Percentiles rank a stretch among this genome's conserved stretches.
Evolutionary conservation across 768 basidiomycete species (phyloP).

Genomic region (Psilocybe azurescens): DNA sequence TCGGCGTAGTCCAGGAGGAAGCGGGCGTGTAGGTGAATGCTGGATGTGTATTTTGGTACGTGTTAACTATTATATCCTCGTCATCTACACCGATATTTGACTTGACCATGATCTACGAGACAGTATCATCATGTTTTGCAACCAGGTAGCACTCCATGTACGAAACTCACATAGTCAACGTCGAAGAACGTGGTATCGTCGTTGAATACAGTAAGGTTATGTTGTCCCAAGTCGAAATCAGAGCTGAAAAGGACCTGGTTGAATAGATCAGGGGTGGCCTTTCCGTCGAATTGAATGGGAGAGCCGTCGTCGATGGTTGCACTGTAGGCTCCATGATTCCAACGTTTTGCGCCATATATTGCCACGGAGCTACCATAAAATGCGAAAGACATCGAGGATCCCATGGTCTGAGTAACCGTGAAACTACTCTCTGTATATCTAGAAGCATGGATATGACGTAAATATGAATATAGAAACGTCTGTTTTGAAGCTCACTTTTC

Average conservation of each 20-base stretch:
- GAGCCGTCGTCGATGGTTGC: constrained; percentile 19
- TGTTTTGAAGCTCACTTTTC: constrained; percentile 2
- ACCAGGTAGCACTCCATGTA: background rate
- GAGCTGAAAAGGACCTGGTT: constrained; percentile 20
- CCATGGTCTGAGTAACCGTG: constrained; percentile 30
- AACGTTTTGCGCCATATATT: constrained; percentile 24
- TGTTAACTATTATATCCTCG: constrained; percentile 27
- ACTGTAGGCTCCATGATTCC: constrained; percentile 22
- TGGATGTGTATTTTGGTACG: constrained; percentile 37
- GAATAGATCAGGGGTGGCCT: constrained; percentile 10
- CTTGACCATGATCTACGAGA: constrained; percentile 21
- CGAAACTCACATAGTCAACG: constrained; percentile 23
- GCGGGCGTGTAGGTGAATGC: constrained; percentile 41
- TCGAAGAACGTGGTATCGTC: constrained; percentile 20
- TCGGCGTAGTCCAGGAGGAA: constrained; percentile 36
- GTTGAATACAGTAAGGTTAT: constrained; percentile 23
- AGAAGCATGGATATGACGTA: background rate
- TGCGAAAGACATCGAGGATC: constrained; percentile 28
- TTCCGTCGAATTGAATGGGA: constrained; percentile 9
- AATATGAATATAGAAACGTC: background rate
- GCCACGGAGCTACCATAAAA: constrained; percentile 40
- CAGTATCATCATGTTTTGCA: background rate
- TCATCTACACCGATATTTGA: constrained; percentile 21
- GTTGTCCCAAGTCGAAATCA: constrained; percentile 7
- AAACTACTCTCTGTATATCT: constrained; percentile 46